Conservation (phyloP, 495 filamentous ascomycete species). For the Neurospora tetrasperma region DNA sequence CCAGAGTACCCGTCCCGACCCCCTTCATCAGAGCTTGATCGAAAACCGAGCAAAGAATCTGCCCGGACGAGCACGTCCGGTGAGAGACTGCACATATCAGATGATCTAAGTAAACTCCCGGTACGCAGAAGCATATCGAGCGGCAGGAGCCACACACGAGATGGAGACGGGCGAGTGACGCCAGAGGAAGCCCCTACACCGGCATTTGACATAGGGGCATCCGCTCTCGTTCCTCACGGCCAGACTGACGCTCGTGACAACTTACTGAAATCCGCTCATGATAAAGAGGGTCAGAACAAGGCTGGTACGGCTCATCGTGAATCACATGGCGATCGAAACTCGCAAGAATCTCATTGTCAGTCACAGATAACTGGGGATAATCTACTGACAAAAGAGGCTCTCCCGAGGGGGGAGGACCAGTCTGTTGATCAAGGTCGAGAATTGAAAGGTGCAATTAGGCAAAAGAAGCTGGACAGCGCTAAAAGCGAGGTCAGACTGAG, state of each 20-base stretch:
- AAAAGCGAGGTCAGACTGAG: conserved; percentile 22
- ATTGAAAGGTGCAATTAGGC: conserved; percentile 2
- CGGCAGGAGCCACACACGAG: conserved; percentile 26
- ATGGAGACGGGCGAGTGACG: conserved; percentile 3
- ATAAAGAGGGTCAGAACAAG: not conserved
- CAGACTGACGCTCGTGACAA: not conserved
- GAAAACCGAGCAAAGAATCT: conserved; percentile 13
- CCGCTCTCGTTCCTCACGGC: not conserved
- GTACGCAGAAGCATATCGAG: conserved; percentile 8
- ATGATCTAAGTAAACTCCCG: not conserved
- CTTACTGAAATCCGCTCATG: not conserved
- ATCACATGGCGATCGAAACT: not conserved
- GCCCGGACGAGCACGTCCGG: conserved; percentile 9
- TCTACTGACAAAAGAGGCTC: not conserved
- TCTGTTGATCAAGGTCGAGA: not conserved
- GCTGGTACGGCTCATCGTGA: not conserved
- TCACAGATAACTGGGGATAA: not conserved
- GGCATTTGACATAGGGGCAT: not conserved
- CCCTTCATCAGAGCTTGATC: conserved; percentile 23
- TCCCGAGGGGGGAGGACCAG: not conserved
- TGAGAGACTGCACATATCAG: not conserved
- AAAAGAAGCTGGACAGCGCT: conserved; percentile 13
- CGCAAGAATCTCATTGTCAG: conserved; percentile 12
- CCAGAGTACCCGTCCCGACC: conserved; percentile 31
- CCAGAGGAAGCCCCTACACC: not conserved